Evolutionary conservation across 2,329 filamentous ascomycete species (phyloP).

Genomic region (Aspergillus fructus): DNA sequence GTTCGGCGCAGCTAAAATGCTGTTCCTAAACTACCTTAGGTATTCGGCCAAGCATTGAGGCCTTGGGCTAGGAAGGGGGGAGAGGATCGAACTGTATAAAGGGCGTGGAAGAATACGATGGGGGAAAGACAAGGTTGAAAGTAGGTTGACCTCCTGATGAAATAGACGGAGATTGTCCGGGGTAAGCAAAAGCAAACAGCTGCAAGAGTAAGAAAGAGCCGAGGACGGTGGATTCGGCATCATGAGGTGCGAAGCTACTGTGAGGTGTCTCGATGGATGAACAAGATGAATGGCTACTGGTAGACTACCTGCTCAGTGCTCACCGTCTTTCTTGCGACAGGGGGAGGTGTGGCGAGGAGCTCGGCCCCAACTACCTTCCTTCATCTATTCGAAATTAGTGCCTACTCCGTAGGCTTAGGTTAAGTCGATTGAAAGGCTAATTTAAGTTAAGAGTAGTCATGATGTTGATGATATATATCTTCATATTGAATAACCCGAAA

Average conservation of each 20-base stretch:
- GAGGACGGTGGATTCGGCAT: no score
- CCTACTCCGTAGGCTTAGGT: no score
- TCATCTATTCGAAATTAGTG: background rate
- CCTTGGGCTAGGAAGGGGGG: no score
- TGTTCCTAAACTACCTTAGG: no score
- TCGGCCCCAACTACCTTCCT: background rate
- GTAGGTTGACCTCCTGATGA: background rate
- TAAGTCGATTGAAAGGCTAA: background rate
- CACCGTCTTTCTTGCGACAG: background rate
- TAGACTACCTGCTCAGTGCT: no score
- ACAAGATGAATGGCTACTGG: background rate
- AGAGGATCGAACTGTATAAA: no score
- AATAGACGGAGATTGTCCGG: background rate
- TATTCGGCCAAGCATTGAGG: no score
- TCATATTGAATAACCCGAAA: slow-evolving; percentile 7
- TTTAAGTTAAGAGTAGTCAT: background rate
- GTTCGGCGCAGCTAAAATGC: no score
- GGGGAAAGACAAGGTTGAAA: no score
- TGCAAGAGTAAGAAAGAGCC: no score
- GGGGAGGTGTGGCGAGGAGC: background rate
- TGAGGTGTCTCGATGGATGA: background rate
- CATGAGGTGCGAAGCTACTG: no score
- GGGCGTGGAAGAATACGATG: background rate
- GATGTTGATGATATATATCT: background rate
- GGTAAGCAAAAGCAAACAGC: background rate